Base-by-base conservation (phyloP, 2,329 filamentous ascomycete genomes). In the Alternaria hordeiaustralica region DNA sequence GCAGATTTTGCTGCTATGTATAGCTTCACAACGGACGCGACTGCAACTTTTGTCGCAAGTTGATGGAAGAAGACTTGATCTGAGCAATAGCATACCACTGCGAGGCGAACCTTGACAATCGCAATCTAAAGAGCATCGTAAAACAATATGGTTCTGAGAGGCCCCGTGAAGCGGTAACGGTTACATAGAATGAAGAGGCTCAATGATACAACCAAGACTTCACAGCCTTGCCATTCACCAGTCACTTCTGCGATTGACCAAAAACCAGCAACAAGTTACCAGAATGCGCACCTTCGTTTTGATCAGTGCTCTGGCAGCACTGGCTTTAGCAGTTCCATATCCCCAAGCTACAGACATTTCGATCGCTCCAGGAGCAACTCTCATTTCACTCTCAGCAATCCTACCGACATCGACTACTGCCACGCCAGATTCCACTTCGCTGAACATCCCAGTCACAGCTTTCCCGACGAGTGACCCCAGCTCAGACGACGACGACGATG, bases 371-470 rank as follows among this genome's bases (percentile, higher is more conserved):
- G 50, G 53, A 33, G 65, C 61, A 30, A 55, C 46, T 13, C 56
- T 59, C 7, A 57, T 60, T 20, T 49, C 63, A 10, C 56, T 60
- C 20, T 57, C 65, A 8, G 56, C 33, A 13, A 44, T 50, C 2
- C 41, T 71, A 15, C 60, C 68, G n/a, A 64, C 60, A 11, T 61
- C 68, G 5, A 75, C 74, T 6, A 11, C 65, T 10, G 44, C 68
- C 6, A 13, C 65, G 4, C 33, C 60, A 13, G 46, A 61, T 4
- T 69, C 64, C 3, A 75, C 73, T 4, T 73, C 70, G 13, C 65
- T 74, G 25, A 72, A 75, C 41, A 68, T 75, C n/a, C 64, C 70
- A 5, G 51, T 69, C 28, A 74, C 71, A 23, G 36, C 58, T 20
- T 23, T 60, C 23, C 58, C 67, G 5, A 44, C 56, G 13, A 33